Base-by-base conservation (phyloP, 805 yeast species). In the Lipomyces starkeyi region DNA sequence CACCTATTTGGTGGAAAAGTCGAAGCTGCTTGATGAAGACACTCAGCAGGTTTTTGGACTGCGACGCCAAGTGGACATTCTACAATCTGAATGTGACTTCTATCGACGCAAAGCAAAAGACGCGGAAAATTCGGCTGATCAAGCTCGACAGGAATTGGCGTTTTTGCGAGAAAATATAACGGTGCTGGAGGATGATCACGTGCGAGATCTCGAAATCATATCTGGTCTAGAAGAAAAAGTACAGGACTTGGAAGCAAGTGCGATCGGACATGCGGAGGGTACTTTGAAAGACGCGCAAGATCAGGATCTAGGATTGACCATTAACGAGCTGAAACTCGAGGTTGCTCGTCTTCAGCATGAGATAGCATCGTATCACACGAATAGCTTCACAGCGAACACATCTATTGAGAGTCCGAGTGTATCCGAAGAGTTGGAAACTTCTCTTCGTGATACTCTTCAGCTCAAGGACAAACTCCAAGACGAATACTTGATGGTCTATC, bases 21-120 rank as follows among this genome's bases (percentile, higher is more conserved):
- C 70, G 22, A 66, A 67, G 57, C 59, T 66, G 35, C 58, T 69
- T 4, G 70, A 69, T 35, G 71, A 69, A 56, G 72, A 69, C 52
- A 63, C 67, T 8, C 70, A 67, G 29, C 64, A 69, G 40, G 65
- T 69, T 11, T 69, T 66, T 34, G 70, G 72, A 3, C 56, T 69
- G 37, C 67, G 71, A 6, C 63, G 64, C 49, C 70, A 66, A 29
- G 68, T 64, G 40, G 71, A 69, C 17, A 58, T 69, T 6, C 32
- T 61, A 13, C 72, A 63, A 61, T 56, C 61, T 37, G 72, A 69
- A 43, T 20, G 27, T 4, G 72, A 69, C 6, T 69, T 64, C 37
- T 64, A 53, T 57, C 59, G 68, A 20, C 61, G 63, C 37, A 69
- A 69, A 54, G 58, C 62, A n/a, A 56, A 34, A 22, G 68, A 63